Conservation (phyloP, 805 yeast species). For the Lipomyces starkeyi region DNA sequence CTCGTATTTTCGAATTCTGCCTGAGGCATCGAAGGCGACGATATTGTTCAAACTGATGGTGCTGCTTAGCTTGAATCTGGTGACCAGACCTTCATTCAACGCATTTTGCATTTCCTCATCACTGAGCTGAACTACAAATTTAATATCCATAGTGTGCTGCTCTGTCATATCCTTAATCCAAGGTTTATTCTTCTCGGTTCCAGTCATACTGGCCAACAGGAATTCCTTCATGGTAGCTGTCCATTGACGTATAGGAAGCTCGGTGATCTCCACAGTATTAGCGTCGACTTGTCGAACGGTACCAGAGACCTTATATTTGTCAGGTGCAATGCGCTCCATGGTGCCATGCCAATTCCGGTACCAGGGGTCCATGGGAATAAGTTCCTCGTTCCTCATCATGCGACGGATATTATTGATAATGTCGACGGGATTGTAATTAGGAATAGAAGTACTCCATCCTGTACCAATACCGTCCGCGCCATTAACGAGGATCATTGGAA, state of each 20-base stretch:
- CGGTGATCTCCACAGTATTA: conserved; percentile 84
- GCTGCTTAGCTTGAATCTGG: conserved; percentile 77
- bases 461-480: conserved; percentile 99
- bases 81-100: conserved; percentile 74
- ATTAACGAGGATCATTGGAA: conserved; percentile 93
- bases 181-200: conserved; percentile 72
- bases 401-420: conserved; percentile 74
- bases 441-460: conserved; percentile 96
- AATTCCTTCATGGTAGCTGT: conserved; percentile 88
- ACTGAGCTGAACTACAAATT: conserved; percentile 75
- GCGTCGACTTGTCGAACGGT: conserved; percentile 79
- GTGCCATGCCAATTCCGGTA: conserved; percentile 93
- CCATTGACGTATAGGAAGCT: conserved; percentile 92
- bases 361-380: conserved; percentile 87
- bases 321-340: conserved; percentile 66
- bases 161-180: conserved; percentile 97
- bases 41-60: conserved; percentile 77
- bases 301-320: conserved; percentile 78
- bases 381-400: conserved; percentile 68
- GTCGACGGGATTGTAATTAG: conserved; percentile 86
- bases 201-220: conserved; percentile 70
- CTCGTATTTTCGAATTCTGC: conserved; percentile 83
- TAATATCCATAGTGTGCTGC: conserved; percentile 78
- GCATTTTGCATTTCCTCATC: conserved; percentile 86
- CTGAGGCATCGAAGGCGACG: conserved; percentile 94